phyloP scores from a whole-genome alignment of 2,329 filamentous ascomycete genomes.

The Cladosporium sp. region DNA sequence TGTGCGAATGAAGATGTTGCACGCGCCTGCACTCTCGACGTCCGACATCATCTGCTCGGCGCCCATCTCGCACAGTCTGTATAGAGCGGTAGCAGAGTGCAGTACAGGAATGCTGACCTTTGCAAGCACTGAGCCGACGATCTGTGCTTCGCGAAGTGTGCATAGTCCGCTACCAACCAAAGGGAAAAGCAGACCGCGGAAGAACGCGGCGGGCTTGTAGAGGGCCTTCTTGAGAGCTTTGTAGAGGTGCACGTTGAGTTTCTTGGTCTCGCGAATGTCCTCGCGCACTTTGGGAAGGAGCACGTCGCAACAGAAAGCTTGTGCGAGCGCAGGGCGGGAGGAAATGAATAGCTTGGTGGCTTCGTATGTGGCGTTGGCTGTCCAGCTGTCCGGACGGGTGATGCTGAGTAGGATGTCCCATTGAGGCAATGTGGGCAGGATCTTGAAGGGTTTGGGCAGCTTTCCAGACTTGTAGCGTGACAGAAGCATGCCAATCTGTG shows the following conservation, averaged over 20 bases:
- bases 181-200: constrained; percentile 93
- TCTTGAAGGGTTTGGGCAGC: constrained; percentile 95
- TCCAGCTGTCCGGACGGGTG: constrained; percentile 75
- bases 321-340: constrained; percentile 71
- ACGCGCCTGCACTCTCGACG: constrained; percentile 82
- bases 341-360: constrained; percentile 92
- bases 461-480: constrained; percentile 95
- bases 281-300: constrained; percentile 87
- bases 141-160: constrained; percentile 86
- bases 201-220: constrained; percentile 93
- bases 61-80: constrained; percentile 89
- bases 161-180: constrained; percentile 81
- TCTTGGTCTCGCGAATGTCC: constrained; percentile 90
- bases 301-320: constrained; percentile 81
- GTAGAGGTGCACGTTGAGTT: constrained; percentile 93
- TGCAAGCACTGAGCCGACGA: constrained; percentile 80
- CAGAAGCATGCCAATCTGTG: constrained; percentile 84
- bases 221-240: constrained; percentile 86
- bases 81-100: constrained; percentile 86
- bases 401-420: constrained; percentile 86
- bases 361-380: constrained; percentile 78
- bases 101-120: constrained; percentile 84
- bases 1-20: constrained; percentile 91
- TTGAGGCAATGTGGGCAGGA: constrained; percentile 83
- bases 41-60: constrained; percentile 81